These are phyloP conservation scores for Claviceps pusilla DNA, from an alignment of 2,329 filamentous ascomycete species.

Conservation along the genomic window DNA sequence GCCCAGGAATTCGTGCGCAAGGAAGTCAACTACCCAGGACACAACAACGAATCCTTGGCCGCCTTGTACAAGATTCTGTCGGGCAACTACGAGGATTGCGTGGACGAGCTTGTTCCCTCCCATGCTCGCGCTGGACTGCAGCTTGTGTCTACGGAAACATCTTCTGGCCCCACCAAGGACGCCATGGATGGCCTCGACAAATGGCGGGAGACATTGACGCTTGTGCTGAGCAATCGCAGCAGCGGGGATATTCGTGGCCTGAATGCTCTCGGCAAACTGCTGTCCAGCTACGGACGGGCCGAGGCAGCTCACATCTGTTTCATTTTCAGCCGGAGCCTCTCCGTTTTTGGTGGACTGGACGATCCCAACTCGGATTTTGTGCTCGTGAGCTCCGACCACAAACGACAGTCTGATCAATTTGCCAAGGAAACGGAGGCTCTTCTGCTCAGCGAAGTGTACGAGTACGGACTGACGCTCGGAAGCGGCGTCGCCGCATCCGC, in stretches of 20 bases:
- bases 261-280: slow-evolving; percentile 62
- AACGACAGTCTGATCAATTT: slow-evolving; percentile 53
- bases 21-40: slow-evolving; percentile 70
- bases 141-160: slow-evolving; percentile 63
- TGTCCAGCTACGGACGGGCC: slow-evolving; percentile 71
- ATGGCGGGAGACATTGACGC: slow-evolving; percentile 78
- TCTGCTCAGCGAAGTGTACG: slow-evolving; percentile 91
- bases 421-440: slow-evolving; percentile 71
- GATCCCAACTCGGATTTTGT: slow-evolving; percentile 67
- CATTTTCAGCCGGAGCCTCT: slow-evolving; percentile 60
- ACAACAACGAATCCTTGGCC: slow-evolving; percentile 73
- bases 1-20: slow-evolving; percentile 90
- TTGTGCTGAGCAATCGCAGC: slow-evolving; percentile 81
- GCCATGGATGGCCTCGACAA: slow-evolving; percentile 75
- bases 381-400: slow-evolving; percentile 72
- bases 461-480: slow-evolving; percentile 69
- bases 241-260: slow-evolving; percentile 63
- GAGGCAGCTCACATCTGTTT: slow-evolving; percentile 93
- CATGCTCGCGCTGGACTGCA: slow-evolving; percentile 86
- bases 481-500: slow-evolving; percentile 35
- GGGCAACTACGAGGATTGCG: slow-evolving; percentile 83
- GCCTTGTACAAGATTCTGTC: slow-evolving; percentile 88
- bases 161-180: slow-evolving; percentile 49
- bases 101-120: slow-evolving; percentile 86
- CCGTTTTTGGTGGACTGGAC: slow-evolving; percentile 68